Base-by-base conservation (phyloP, 495 filamentous ascomycete genomes). In the Apodospora peruviana region DNA sequence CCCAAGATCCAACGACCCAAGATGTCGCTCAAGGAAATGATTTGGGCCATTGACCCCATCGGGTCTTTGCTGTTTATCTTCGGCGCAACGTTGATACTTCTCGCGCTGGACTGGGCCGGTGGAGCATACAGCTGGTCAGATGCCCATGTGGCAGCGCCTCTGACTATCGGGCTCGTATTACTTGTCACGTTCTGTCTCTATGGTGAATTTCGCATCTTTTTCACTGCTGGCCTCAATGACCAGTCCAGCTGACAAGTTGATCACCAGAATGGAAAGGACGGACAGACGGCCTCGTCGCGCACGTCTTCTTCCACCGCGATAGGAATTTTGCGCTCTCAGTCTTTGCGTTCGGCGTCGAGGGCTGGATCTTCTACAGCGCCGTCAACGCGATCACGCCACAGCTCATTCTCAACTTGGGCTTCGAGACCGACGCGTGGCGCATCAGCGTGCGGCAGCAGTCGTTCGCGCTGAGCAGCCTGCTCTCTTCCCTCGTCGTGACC, bases 351-450 rank as follows among this genome's bases (percentile, higher is more conserved):
- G 76, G 70, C 4, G 75, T 79, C 25, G 76, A 81, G 63, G 75
- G 74, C 52, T 81, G 77, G 74, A 74, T 81, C 43, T 80, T 78
- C 53, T 81, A 78, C 55, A 73, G 69, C 43, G 76, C 76, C 19
- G 74, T 81, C 29, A 81, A 79, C 54, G 72, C 69, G 27, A 61
- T 78, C 37, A 73, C 72, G 8, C 77, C 78, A 2, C 74, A 78
- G 45, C 70, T 79, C 40, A 64, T 71, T 11, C 57, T 80, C 0
- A 67, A 79, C 52, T 65, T 81, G 8, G 78, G 76, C n/a, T 80
- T 76, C 47, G 72, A 75, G 48, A 60, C 47, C 12, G 58, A 66
- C 43, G 47, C 73, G 3, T 73, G 67, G 65, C 32, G 36, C 14
- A 79, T 79, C 40, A 67, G 71, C 11, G 55, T 78, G 21, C 68